Evolutionary conservation across 371 early-diverging fungal species (phyloP).

Genomic region (Apophysomyces variabilis): DNA sequence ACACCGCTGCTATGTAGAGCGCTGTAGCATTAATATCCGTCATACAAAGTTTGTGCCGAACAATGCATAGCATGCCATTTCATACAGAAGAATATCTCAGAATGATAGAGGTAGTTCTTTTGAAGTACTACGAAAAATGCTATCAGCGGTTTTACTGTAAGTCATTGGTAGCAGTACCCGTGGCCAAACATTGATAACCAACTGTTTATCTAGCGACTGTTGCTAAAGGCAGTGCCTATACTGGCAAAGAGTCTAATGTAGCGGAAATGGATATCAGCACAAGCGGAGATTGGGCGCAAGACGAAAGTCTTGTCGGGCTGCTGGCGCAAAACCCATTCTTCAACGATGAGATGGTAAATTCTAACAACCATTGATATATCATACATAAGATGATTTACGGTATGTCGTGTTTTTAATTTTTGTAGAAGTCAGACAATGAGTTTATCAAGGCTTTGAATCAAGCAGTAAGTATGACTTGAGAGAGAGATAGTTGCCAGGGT

Average conservation of each 20-base stretch:
- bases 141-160: slow-evolving; percentile 70
- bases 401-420: slow-evolving; percentile 6
- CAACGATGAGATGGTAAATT: slow-evolving; percentile 47
- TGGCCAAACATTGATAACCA: neutral
- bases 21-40: slow-evolving; percentile 64
- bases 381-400: too few species aligned
- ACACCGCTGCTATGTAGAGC: slow-evolving; percentile 48
- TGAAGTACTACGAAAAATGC: slow-evolving; percentile 82
- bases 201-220: slow-evolving; percentile 48
- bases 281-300: slow-evolving; percentile 86
- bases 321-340: slow-evolving; percentile 68
- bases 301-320: slow-evolving; percentile 69
- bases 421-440: slow-evolving; percentile 39
- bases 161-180: neutral
- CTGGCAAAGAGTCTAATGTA: slow-evolving; percentile 39
- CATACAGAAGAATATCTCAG: slow-evolving; percentile 80
- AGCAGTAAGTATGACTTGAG: slow-evolving; percentile 31
- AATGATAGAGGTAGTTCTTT: slow-evolving; percentile 75
- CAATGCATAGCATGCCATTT: slow-evolving; percentile 74
- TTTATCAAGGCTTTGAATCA: slow-evolving; percentile 48
- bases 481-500: neutral
- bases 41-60: slow-evolving; percentile 70
- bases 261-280: slow-evolving; percentile 47
- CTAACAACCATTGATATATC: neutral
- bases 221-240: slow-evolving; percentile 52